Evolutionary conservation across 495 filamentous ascomycete species (phyloP), one percentile per base, ranked within the genome.

Genomic region (Beverwykella pulmonaria): DNA sequence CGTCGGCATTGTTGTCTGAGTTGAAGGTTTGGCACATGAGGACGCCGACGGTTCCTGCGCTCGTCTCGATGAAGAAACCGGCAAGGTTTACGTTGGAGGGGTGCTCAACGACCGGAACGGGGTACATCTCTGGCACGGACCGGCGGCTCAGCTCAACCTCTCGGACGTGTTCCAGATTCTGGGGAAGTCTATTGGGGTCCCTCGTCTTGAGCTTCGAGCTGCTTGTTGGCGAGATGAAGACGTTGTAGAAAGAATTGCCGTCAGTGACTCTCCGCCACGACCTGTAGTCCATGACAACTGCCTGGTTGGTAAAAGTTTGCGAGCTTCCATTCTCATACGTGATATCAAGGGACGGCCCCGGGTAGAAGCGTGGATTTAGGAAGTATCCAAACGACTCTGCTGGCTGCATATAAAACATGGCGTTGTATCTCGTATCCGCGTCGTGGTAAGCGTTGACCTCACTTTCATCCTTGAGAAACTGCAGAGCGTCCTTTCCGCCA

Each of bases 21-120:
- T 67, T 69, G 39, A 71, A 72, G 1, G 72, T 73, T 36, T 69
- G 62, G 7, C 62, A 23, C 70, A 72, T 66, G 1, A 72, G 66
- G 5, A 72, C 59, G 26, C 61, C 70, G 17, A 69, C 36, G 26
- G 57, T 59, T 23, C 59, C 66, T 4, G 53, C 57, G 29, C 34
- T 19, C 17, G 59, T 65, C 25, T 68, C 46, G 65, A 71, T 53
- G 54, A 72, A 72, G 70, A 61, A 72, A 6, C 70, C 70, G 7
- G 56, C 70, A 29, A 72, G 61, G 2, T 48, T 1, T 0, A 72
- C 70, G 39, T 50, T 26, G 1, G 59, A 46, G 17, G 54, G 46
- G 57, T 71, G 69, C 32, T 53, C 12, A 25, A 68, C 34, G 36
- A 48, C 57, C 17, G 69, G 69, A 48, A 57, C 36, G 12, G 69